These are phyloP conservation scores for Aspergillus ellipticus DNA, from an alignment of 495 filamentous ascomycete species.

Conservation along the genomic window DNA sequence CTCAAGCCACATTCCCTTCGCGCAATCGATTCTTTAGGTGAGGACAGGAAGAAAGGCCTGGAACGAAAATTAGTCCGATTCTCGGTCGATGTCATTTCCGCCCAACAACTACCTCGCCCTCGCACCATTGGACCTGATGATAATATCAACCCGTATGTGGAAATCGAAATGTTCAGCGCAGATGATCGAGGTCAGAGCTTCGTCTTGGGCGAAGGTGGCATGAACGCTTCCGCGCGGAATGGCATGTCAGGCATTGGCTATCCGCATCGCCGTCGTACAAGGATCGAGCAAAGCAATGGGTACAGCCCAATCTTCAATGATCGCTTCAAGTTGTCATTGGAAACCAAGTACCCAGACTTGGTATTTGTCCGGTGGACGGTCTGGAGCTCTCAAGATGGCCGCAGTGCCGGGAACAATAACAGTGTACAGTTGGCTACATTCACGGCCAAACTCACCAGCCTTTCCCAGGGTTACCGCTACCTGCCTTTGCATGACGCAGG, in stretches of 20 bases:
- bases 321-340: conserved; percentile 68
- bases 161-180: conserved; percentile 89
- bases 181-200: conserved; percentile 77
- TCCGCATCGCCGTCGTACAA: conserved; percentile 73
- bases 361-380: conserved; percentile 95
- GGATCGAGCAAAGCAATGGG: conserved; percentile 77
- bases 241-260: conserved; percentile 68
- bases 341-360: conserved; percentile 86
- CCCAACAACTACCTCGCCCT: conserved; percentile 87
- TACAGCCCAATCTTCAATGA: conserved; percentile 86
- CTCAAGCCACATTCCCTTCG: conserved; percentile 87
- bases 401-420: conserved; percentile 57
- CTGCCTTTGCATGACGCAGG: conserved; percentile 86
- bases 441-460: conserved; percentile 83
- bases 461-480: conserved; percentile 94
- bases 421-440: conserved; percentile 73
- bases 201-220: conserved; percentile 61
- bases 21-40: conserved; percentile 47
- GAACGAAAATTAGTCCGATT: conserved; percentile 78
- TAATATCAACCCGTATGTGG: conserved; percentile 85
- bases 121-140: conserved; percentile 63
- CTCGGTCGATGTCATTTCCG: conserved; percentile 83
- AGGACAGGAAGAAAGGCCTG: conserved; percentile 29
- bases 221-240: conserved; percentile 65
- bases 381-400: conserved; percentile 71